Evolutionary conservation across 2,329 filamentous ascomycete genomes (phyloP).

Genomic region (Diaporthe vexans): DNA sequence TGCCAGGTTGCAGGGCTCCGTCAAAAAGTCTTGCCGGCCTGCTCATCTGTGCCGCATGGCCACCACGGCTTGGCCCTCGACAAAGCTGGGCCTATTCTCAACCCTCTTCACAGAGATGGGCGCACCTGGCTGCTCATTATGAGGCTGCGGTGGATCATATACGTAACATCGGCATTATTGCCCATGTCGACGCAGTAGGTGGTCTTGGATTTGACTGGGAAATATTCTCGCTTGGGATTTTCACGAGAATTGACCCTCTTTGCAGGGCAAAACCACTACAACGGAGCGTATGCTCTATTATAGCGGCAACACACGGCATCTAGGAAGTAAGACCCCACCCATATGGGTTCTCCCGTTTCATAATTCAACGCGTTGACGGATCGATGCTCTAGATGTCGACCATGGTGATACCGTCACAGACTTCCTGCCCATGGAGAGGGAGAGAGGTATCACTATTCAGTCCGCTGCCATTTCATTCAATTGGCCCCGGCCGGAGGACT

Average conservation of each 20-base stretch:
- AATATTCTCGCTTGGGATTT: constrained; percentile 86
- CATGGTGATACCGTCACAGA: constrained; percentile 97
- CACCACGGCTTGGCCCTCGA: constrained; percentile 15
- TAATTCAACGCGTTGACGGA: constrained; percentile 10
- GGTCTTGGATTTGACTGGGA: constrained; percentile 73
- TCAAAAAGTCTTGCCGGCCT: constrained; percentile 28
- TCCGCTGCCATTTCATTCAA: constrained; percentile 96
- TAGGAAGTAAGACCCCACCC: constrained; percentile 72
- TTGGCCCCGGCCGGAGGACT: constrained; percentile 75
- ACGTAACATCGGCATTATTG: constrained; percentile 97
- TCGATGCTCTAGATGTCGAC: constrained; percentile 78
- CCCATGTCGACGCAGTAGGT: constrained; percentile 91
- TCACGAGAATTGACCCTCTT: neutral
- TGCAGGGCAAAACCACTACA: constrained; percentile 92
- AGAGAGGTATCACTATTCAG: constrained; percentile 96
- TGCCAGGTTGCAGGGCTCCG: constrained; percentile 32
- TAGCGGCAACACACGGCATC: constrained; percentile 87
- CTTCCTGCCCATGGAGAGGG: constrained; percentile 92
- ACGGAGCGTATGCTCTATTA: constrained; percentile 99
- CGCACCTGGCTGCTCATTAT: constrained; percentile 45
- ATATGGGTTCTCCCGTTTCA: too few species aligned
- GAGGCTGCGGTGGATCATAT: constrained; percentile 71
- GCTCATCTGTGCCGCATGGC: constrained; percentile 34
- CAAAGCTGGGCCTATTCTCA: constrained; percentile 17
- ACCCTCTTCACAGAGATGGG: constrained; percentile 32